Evolutionary conservation across 768 basidiomycete species (phyloP).

Genomic region (Pleurotus tuoliensis): DNA sequence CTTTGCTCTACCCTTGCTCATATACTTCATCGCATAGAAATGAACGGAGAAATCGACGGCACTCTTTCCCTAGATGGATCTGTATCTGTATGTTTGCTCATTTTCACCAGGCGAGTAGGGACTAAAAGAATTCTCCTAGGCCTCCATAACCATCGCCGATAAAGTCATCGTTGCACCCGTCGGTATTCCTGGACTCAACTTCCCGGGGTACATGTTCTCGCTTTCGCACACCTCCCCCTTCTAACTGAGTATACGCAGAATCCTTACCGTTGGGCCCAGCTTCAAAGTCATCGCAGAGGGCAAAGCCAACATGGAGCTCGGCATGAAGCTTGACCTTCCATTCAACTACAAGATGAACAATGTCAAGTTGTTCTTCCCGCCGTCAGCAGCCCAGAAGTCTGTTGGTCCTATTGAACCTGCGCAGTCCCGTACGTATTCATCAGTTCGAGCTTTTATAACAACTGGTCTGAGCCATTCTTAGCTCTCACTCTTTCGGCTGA

Average conservation of each 20-base stretch:
- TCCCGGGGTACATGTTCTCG: slow-evolving; percentile 21
- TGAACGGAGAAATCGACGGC: slow-evolving; percentile 25
- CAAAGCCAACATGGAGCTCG: slow-evolving; percentile 25
- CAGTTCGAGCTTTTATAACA: not conserved
- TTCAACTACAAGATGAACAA: slow-evolving; percentile 24
- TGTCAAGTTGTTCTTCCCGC: slow-evolving; percentile 35
- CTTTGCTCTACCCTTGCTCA: not conserved
- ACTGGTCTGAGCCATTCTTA: not conserved
- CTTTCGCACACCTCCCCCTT: too few species aligned
- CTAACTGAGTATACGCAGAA: slow-evolving; percentile 14
- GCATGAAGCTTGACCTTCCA: slow-evolving; percentile 26
- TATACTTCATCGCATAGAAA: not conserved
- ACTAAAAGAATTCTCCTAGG: slow-evolving; percentile 10
- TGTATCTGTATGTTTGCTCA: slow-evolving; percentile 17
- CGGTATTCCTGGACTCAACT: slow-evolving; percentile 27
- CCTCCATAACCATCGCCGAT: slow-evolving; percentile 22
- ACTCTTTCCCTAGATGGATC: slow-evolving; percentile 23
- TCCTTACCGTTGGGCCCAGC: slow-evolving; percentile 35
- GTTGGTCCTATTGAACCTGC: slow-evolving; percentile 21
- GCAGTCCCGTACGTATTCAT: slow-evolving; percentile 22
- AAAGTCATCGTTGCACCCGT: slow-evolving; percentile 20
- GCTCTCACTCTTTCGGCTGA: slow-evolving; percentile 29
- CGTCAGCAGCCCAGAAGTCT: slow-evolving; percentile 15
- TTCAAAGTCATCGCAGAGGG: slow-evolving; percentile 30
- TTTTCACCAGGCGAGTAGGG: not conserved